Evolutionary conservation across 2,329 filamentous ascomycete genomes (phyloP).

Genomic region (Bipolaris oryzae): DNA sequence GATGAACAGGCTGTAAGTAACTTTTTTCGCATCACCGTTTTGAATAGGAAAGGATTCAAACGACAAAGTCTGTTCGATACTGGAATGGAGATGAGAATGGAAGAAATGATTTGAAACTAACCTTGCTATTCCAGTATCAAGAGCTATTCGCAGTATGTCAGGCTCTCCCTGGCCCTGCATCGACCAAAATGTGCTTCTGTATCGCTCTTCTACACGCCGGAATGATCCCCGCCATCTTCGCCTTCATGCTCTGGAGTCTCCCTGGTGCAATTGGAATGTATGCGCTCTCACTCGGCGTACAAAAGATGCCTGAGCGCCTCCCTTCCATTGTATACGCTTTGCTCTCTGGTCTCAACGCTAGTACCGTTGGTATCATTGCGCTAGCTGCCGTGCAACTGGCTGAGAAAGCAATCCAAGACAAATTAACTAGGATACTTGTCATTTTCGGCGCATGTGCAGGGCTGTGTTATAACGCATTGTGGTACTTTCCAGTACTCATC

Average conservation of each 20-base stretch:
- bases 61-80: background rate
- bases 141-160: slow-evolving; percentile 74
- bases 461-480: slow-evolving; percentile 72
- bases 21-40: background rate
- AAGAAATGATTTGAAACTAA: background rate
- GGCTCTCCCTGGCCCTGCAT: slow-evolving; percentile 69
- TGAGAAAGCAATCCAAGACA: slow-evolving; percentile 70
- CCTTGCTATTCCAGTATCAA: slow-evolving; percentile 61
- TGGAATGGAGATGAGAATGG: background rate
- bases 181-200: slow-evolving; percentile 74
- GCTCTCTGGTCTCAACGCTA: slow-evolving; percentile 72
- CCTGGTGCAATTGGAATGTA: slow-evolving; percentile 76
- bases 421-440: slow-evolving; percentile 66
- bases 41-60: background rate
- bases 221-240: slow-evolving; percentile 61
- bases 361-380: slow-evolving; percentile 74
- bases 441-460: slow-evolving; percentile 69
- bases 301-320: slow-evolving; percentile 63
- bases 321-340: slow-evolving; percentile 70
- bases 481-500: slow-evolving; percentile 76
- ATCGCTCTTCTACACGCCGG: slow-evolving; percentile 69
- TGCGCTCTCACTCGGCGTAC: slow-evolving; percentile 68
- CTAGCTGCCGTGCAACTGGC: slow-evolving; percentile 72
- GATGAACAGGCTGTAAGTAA: slow-evolving; percentile 67
- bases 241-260: slow-evolving; percentile 70